Percentiles rank a stretch among this genome's conserved stretches.
These are phyloP conservation scores for Pancytospora epiphaga DNA, from an alignment of 371 early-diverging fungal genomes.

Conservation along the genomic window DNA sequence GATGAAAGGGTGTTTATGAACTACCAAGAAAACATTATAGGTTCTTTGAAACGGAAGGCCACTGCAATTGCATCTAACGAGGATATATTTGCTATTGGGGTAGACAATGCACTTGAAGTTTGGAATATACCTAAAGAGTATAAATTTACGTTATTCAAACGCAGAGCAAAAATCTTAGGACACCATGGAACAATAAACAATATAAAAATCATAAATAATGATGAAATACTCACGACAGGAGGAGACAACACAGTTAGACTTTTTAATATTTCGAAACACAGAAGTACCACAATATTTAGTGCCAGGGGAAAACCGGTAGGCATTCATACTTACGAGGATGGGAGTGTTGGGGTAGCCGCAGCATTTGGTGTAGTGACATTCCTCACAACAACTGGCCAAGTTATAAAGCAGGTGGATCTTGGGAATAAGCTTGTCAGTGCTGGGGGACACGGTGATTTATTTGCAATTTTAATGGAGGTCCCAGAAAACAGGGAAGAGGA, in stretches of 20 bases:
- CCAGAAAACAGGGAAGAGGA: background rate
- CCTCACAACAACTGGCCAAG: background rate
- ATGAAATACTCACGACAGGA: slow-evolving; percentile 14
- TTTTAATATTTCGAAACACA: slow-evolving; percentile 17
- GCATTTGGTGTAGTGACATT: background rate
- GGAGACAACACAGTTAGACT: slow-evolving; percentile 29
- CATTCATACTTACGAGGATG: background rate
- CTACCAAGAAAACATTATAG: slow-evolving; percentile 4
- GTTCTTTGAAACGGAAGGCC: slow-evolving; percentile 1
- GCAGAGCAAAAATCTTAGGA: slow-evolving; percentile 11
- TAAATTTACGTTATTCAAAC: slow-evolving; percentile 32
- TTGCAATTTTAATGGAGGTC: background rate
- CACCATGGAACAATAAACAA: slow-evolving; percentile 15
- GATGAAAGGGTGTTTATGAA: slow-evolving; percentile 25
- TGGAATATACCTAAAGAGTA: slow-evolving; percentile 43
- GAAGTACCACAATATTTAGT: background rate
- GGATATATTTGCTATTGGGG: slow-evolving; percentile 19
- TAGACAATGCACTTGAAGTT: slow-evolving; percentile 29
- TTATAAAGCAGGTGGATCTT: background rate
- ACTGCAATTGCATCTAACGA: slow-evolving; percentile 9
- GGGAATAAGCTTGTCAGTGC: background rate
- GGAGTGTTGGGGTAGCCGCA: background rate
- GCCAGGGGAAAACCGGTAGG: slow-evolving; percentile 16
- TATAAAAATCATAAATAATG: slow-evolving; percentile 18
- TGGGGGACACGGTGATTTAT: background rate